These are phyloP conservation scores for Pseudonitzschia delicatissima DNA, from an alignment of 108 stramenopile species.

Conservation along the genomic window DNA sequence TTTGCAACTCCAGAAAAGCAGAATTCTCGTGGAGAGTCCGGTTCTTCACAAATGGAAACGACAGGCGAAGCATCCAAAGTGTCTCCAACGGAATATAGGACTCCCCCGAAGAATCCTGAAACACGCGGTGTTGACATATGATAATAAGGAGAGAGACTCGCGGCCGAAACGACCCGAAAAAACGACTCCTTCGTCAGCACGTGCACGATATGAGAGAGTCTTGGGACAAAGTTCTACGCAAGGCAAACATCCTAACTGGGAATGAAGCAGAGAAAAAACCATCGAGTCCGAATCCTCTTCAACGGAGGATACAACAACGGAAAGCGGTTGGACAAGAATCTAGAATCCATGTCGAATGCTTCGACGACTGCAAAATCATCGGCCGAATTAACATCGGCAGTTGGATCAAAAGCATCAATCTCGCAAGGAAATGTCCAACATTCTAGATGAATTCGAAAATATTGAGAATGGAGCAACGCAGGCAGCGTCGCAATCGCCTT, in stretches of 20 bases:
- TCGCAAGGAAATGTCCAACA: not conserved
- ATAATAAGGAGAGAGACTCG: not conserved
- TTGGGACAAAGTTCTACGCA: slow-evolving; percentile 29
- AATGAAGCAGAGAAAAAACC: not conserved
- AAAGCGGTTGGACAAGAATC: not conserved
- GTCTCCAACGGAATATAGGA: too few relatives aligned
- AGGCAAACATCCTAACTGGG: too few relatives aligned
- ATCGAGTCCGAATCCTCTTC: not conserved
- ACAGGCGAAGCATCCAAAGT: too few relatives aligned
- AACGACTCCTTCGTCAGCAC: slow-evolving; percentile 18
- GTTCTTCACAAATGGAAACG: too few relatives aligned
- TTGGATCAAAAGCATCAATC: too few relatives aligned
- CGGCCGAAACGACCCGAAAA: slow-evolving; percentile 30
- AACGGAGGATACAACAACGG: slow-evolving; percentile 2
- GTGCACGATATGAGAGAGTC: slow-evolving; percentile 34
- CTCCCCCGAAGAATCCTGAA: not conserved
- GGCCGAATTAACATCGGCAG: not conserved
- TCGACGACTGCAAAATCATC: not conserved
- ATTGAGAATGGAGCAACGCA: not conserved
- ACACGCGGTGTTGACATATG: too few relatives aligned
- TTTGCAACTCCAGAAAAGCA: slow-evolving; percentile 31
- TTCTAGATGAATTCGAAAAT: slow-evolving; percentile 10
- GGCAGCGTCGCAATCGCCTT: not conserved
- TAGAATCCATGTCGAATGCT: not conserved
- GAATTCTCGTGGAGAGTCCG: too few relatives aligned